phyloP scores from a whole-genome alignment of 2,329 filamentous ascomycete genomes.

The Verticillium nubilum region DNA sequence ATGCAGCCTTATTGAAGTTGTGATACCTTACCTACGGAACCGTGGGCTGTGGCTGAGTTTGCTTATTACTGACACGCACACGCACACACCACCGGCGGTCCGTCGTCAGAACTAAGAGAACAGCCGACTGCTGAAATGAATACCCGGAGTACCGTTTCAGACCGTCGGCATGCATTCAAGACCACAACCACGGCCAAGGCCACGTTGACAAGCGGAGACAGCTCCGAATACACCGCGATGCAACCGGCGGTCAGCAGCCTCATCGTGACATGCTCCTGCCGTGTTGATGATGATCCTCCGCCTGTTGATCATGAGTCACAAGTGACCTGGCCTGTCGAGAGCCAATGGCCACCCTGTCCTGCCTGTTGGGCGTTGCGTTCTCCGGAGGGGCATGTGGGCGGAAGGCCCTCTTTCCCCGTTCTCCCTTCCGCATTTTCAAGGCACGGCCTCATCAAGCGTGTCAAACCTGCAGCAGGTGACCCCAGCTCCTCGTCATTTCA shows the following conservation, averaged over 20 bases:
- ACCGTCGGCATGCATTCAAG: not conserved
- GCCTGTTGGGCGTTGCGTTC: not conserved
- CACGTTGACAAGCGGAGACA: not conserved
- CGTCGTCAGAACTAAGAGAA: not conserved
- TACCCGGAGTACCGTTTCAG: not conserved
- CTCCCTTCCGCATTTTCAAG: not conserved
- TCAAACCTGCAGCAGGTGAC: not conserved
- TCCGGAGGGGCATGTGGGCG: not conserved
- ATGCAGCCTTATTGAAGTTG: not conserved
- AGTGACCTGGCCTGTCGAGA: not conserved
- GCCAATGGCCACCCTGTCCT: not conserved
- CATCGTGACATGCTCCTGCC: not conserved
- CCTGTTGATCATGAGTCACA: not conserved
- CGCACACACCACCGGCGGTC: not conserved
- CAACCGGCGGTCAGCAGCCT: not conserved
- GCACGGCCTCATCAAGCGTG: not conserved
- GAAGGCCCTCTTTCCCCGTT: not conserved
- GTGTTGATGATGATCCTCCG: not conserved
- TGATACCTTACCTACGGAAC: not conserved
- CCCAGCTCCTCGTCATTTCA: not conserved
- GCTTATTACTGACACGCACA: not conserved
- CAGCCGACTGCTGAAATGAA: not conserved
- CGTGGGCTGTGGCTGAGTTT: not conserved
- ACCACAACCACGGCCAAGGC: not conserved
- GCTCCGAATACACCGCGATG: not conserved